Conservation (phyloP, 108 stramenopile species). For the Cyclotella choctawhatcheeana region DNA sequence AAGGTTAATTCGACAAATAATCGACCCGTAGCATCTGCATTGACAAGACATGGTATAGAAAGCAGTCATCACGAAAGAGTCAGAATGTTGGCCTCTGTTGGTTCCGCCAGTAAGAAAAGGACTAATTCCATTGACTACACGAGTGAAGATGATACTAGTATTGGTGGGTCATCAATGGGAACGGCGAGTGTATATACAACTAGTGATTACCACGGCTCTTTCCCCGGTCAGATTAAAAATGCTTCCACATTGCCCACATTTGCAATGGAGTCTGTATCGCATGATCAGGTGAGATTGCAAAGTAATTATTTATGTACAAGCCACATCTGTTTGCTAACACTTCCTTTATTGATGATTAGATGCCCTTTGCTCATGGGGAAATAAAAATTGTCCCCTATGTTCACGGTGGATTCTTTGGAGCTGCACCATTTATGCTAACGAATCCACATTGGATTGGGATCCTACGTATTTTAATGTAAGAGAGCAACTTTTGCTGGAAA, state of each 20-base stretch:
- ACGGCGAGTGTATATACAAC: background rate
- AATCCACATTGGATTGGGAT: constrained; percentile 83
- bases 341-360: too few relatives aligned
- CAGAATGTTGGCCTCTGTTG: constrained; percentile 35
- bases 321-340: too few relatives aligned
- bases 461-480: constrained; percentile 70
- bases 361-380: constrained; percentile 62
- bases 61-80: constrained; percentile 54
- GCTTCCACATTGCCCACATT: constrained; percentile 52
- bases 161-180: constrained; percentile 27
- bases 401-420: constrained; percentile 91
- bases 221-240: constrained; percentile 15
- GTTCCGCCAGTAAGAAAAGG: constrained; percentile 1
- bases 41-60: constrained; percentile 35
- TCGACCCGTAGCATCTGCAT: constrained; percentile 29
- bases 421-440: constrained; percentile 85
- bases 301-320: too few relatives aligned
- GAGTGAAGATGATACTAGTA: constrained; percentile 21
- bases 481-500: too few relatives aligned
- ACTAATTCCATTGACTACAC: background rate
- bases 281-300: too few relatives aligned
- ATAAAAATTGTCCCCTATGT: constrained; percentile 78
- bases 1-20: constrained; percentile 9
- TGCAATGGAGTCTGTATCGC: constrained; percentile 62
- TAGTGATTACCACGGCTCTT: constrained; percentile 14